Conservation (phyloP, 208 protist genomes). For the Lotmaria passim region DNA sequence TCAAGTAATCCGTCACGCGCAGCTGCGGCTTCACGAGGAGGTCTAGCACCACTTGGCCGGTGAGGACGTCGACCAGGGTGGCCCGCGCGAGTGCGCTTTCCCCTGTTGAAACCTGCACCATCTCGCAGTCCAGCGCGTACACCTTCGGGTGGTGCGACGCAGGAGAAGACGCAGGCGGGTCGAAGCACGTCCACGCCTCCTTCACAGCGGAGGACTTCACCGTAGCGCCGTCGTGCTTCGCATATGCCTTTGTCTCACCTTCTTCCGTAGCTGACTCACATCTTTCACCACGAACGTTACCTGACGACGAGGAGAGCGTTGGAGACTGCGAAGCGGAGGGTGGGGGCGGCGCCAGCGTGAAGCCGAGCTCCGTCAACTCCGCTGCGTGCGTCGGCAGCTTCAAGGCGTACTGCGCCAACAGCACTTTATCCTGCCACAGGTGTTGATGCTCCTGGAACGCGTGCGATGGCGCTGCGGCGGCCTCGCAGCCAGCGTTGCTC, state of each 20-base stretch:
- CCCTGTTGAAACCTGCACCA: constrained; percentile 70
- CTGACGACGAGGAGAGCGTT: too few species aligned
- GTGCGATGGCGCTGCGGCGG: too few species aligned
- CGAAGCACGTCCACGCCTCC: constrained; percentile 15
- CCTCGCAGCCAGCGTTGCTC: neutral
- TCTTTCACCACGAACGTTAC: neutral
- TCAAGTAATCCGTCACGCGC: constrained; percentile 89
- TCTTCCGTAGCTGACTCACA: neutral
- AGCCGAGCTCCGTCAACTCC: constrained; percentile 53
- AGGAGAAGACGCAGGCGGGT: neutral
- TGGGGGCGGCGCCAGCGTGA: constrained; percentile 35
- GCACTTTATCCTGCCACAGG: constrained; percentile 42
- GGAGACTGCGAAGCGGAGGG: neutral
- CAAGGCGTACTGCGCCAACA: constrained; percentile 57
- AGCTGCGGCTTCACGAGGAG: constrained; percentile 78
- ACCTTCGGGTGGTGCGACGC: constrained; percentile 28
- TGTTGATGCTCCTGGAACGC: constrained; percentile 26
- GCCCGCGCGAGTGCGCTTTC: constrained; percentile 82
- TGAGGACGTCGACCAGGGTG: constrained; percentile 79
- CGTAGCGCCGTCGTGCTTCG: neutral
- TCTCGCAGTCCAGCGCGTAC: constrained; percentile 92
- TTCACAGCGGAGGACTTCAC: neutral
- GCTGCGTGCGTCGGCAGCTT: constrained; percentile 45
- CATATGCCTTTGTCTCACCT: neutral
- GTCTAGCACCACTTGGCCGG: constrained; percentile 79